Percentiles rank a stretch among this genome's conserved stretches.
These are phyloP conservation scores for Clavariopsis aquatica DNA, from an alignment of 495 filamentous ascomycete genomes.

Conservation along the genomic window DNA sequence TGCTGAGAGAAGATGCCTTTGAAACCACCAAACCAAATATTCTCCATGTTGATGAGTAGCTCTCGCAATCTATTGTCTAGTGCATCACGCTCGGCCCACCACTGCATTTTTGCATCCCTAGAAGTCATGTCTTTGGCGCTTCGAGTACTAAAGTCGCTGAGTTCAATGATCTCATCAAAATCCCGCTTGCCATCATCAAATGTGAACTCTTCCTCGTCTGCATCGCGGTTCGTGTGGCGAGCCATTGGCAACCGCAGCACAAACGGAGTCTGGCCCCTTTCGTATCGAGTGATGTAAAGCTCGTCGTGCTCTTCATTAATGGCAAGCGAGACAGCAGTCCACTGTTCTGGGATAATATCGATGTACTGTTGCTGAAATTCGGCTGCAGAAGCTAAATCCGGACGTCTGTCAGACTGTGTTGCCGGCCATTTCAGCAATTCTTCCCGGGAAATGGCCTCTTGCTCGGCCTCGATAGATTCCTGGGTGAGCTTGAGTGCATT, in stretches of 20 bases:
- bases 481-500: conserved; percentile 61
- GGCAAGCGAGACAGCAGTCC: conserved; percentile 84
- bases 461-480: conserved; percentile 54
- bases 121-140: conserved; percentile 62
- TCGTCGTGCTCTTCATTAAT: conserved; percentile 78
- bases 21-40: conserved; percentile 94
- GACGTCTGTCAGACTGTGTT: conserved; percentile 40
- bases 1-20: conserved; percentile 83
- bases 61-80: conserved; percentile 76
- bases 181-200: conserved; percentile 77
- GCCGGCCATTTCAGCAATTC: conserved; percentile 53
- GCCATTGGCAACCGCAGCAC: conserved; percentile 80
- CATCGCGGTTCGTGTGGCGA: conserved; percentile 76
- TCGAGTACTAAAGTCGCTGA: conserved; percentile 80
- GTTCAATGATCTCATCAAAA: conserved; percentile 75
- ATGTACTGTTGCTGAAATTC: conserved; percentile 69
- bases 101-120: conserved; percentile 67
- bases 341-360: conserved; percentile 76
- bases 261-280: conserved; percentile 72
- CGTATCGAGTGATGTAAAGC: conserved; percentile 77
- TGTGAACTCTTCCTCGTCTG: conserved; percentile 77
- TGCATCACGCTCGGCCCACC: conserved; percentile 84
- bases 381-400: conserved; percentile 50
- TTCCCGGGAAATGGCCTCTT: conserved; percentile 34
- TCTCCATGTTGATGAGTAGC: conserved; percentile 81